Evolutionary conservation across 805 yeast genomes (phyloP).

Genomic region (Candida dajiaensis): DNA sequence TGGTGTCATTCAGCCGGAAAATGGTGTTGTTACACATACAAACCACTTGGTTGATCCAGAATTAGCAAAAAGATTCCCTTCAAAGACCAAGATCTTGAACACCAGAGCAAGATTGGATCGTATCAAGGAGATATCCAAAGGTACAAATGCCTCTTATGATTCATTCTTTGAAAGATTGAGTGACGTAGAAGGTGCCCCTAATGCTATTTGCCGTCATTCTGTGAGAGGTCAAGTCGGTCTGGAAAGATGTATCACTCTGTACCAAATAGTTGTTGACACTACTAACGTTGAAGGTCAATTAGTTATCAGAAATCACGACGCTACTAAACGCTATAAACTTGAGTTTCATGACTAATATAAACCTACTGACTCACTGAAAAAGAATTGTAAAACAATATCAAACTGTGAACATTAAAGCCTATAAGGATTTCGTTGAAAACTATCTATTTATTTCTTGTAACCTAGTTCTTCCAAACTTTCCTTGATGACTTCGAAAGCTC

Average conservation of each 20-base stretch:
- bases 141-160: constrained; percentile 12
- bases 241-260: constrained; percentile 13
- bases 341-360: constrained; percentile 6
- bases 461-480: constrained; percentile 36
- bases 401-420: not conserved
- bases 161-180: constrained; percentile 17
- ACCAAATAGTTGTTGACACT: constrained; percentile 15
- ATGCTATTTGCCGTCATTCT: constrained; percentile 18
- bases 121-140: constrained; percentile 12
- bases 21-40: constrained; percentile 20
- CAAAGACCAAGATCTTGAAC: constrained; percentile 11
- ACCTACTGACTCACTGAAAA: not conserved
- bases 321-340: constrained; percentile 8
- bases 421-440: no score
- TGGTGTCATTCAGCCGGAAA: constrained; percentile 10
- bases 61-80: constrained; percentile 4
- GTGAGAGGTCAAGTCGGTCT: constrained; percentile 13
- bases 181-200: constrained; percentile 15
- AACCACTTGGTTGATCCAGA: constrained; percentile 18
- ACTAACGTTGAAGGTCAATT: constrained; percentile 11
- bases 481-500: constrained; percentile 41
- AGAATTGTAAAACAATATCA: not conserved
- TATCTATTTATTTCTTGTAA: constrained; percentile 17
- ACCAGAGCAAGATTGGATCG: constrained; percentile 15
- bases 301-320: not conserved